Percentiles rank a stretch among this genome's conserved stretches.
Conservation (phyloP, 2,329 filamentous ascomycete species). For the Cercospora citrullina region DNA sequence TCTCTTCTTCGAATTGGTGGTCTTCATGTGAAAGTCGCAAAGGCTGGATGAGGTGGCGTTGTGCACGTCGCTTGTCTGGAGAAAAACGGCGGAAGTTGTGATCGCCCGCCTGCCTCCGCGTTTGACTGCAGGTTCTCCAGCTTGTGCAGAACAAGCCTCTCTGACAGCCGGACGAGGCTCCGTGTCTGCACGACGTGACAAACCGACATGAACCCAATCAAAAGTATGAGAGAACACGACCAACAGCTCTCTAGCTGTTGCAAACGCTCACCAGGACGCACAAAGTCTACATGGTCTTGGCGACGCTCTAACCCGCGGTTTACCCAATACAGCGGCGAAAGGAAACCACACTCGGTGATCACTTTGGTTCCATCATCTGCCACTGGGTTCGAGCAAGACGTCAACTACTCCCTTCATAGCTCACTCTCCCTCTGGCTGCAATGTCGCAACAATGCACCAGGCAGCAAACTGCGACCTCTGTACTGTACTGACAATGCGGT, state of each 20-base stretch:
- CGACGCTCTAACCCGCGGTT: background rate
- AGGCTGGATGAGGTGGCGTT: background rate
- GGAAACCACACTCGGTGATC: background rate
- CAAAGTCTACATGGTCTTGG: background rate
- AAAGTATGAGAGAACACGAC: background rate
- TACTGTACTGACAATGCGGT: background rate
- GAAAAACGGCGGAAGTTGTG: background rate
- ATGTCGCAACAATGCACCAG: background rate
- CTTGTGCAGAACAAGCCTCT: background rate
- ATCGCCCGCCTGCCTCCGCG: background rate
- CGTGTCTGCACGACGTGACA: background rate
- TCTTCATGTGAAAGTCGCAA: background rate
- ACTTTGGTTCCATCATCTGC: background rate
- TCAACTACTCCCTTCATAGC: background rate
- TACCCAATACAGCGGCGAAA: background rate
- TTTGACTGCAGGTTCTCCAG: background rate
- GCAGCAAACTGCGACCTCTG: background rate
- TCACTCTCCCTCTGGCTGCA: background rate
- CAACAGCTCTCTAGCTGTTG: background rate
- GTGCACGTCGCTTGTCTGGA: background rate
- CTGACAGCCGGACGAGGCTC: background rate
- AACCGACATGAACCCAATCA: background rate
- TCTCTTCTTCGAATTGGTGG: background rate
- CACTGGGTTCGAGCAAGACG: background rate
- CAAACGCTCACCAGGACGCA: background rate